phyloP scores from a whole-genome alignment of 179 eudicot genomes.

The Heliamphora pulchella region DNA sequence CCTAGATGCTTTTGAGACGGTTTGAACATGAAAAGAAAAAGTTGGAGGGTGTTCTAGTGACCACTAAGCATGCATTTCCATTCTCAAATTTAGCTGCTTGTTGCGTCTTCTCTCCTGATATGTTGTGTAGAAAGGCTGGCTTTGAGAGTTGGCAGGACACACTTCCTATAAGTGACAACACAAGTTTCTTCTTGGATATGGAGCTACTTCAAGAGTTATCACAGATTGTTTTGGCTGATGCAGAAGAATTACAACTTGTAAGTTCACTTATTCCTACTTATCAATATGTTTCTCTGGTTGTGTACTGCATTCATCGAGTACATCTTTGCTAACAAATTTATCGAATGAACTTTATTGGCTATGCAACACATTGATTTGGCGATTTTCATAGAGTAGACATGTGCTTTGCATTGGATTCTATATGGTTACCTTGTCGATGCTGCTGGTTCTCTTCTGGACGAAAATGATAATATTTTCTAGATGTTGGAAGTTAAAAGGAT shows the following conservation, averaged over 20 bases:
- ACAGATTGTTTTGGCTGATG: conserved; percentile 35
- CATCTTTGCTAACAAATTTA: not conserved
- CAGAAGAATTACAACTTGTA: conserved; percentile 38
- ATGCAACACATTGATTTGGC: not conserved
- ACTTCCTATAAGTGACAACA: conserved; percentile 55
- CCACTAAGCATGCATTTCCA: conserved; percentile 24
- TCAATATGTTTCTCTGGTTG: not conserved
- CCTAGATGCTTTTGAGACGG: conserved; percentile 51
- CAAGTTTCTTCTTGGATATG: conserved; percentile 61
- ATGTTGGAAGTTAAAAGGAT: not conserved
- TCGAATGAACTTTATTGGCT: not conserved
- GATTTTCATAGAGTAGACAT: not conserved
- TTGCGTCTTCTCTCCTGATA: conserved; percentile 48
- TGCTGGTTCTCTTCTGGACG: not conserved
- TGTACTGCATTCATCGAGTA: not conserved
- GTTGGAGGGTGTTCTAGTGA: conserved; percentile 30
- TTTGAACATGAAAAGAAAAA: conserved; percentile 46
- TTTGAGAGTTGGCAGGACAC: conserved; percentile 57
- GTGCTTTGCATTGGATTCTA: not conserved
- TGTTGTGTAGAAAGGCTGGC: conserved; percentile 41
- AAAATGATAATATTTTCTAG: not conserved
- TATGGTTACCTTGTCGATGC: not conserved
- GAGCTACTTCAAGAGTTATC: conserved; percentile 62
- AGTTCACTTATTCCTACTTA: conserved; percentile 12
- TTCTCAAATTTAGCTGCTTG: conserved; percentile 34